Conservation (phyloP, 129 eudicot genomes). For the Saposhnikovia divaricata region DNA sequence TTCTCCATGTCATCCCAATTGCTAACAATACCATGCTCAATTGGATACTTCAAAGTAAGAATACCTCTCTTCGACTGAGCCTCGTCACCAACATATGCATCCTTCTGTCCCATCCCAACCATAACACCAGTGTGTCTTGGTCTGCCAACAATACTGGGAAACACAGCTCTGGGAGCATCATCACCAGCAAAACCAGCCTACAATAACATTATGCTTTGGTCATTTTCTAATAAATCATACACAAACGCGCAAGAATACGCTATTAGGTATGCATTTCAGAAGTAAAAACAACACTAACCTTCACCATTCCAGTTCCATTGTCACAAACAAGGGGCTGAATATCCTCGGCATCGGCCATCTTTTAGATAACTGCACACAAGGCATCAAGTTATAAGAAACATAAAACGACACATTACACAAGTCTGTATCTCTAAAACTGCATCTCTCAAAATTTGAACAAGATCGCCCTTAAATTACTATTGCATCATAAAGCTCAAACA, state of each 20-base stretch:
- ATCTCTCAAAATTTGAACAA: too few relatives aligned
- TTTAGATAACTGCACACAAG: not conserved
- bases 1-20: not conserved
- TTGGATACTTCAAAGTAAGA: not conserved
- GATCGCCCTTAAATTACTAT: too few relatives aligned
- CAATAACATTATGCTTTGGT: not conserved
- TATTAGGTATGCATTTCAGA: not conserved
- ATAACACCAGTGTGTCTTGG: conserved; percentile 2
- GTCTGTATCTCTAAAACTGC: not conserved
- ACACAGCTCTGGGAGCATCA: conserved; percentile 8
- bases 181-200: conserved; percentile 9
- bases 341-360: conserved; percentile 5
- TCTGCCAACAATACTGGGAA: conserved; percentile 10
- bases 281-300: not conserved
- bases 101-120: conserved; percentile 9
- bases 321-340: conserved; percentile 3
- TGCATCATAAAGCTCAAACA: not conserved
- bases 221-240: not conserved
- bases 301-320: conserved; percentile 2
- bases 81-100: conserved; percentile 2
- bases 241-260: not conserved
- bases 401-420: not conserved
- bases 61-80: not conserved
- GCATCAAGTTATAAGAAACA: not conserved
- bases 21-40: not conserved